Evolutionary conservation across 2,329 filamentous ascomycete species (phyloP).

Genomic region (Didymella lethalis): DNA sequence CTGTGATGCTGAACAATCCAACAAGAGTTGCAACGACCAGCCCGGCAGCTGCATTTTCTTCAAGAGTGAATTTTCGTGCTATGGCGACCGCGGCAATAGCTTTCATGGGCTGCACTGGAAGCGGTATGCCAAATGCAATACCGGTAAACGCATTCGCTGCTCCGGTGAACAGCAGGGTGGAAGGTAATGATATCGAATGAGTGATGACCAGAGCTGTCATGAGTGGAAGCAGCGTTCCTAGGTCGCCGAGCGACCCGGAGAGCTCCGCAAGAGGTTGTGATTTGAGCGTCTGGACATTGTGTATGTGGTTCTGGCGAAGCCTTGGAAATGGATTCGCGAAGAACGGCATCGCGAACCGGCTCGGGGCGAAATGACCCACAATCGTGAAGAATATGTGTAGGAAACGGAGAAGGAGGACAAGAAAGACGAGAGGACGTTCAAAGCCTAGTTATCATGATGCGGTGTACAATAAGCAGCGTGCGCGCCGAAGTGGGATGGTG

Average conservation of each 20-base stretch:
- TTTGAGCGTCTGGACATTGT: conserved; percentile 66
- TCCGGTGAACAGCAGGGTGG: conserved; percentile 88
- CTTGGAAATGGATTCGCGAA: conserved; percentile 36
- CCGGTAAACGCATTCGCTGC: conserved; percentile 87
- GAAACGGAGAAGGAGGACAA: conserved; percentile 1
- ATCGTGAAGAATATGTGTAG: neutral
- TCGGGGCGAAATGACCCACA: neutral
- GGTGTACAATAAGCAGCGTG: conserved; percentile 16
- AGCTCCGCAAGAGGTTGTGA: conserved; percentile 74
- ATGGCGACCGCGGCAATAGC: conserved; percentile 94
- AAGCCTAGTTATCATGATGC: conserved; percentile 14
- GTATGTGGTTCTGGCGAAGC: conserved; percentile 39
- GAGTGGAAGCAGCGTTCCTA: conserved; percentile 88
- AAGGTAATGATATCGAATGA: conserved; percentile 79
- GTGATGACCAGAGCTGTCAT: conserved; percentile 85
- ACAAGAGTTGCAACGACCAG: conserved; percentile 78
- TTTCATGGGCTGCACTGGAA: conserved; percentile 90
- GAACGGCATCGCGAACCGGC: conserved; percentile 28
- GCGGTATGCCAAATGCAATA: conserved; percentile 81
- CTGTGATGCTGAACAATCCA: conserved; percentile 78
- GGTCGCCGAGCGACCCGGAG: conserved; percentile 86
- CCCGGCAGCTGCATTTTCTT: conserved; percentile 81
- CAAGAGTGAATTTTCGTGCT: conserved; percentile 68
- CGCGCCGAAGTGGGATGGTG: conserved; percentile 18
- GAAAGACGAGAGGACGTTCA: conserved; percentile 1